These are phyloP conservation scores for Blastobotrys apis DNA, from an alignment of 1,139 yeast genomes.

Conservation along the genomic window DNA sequence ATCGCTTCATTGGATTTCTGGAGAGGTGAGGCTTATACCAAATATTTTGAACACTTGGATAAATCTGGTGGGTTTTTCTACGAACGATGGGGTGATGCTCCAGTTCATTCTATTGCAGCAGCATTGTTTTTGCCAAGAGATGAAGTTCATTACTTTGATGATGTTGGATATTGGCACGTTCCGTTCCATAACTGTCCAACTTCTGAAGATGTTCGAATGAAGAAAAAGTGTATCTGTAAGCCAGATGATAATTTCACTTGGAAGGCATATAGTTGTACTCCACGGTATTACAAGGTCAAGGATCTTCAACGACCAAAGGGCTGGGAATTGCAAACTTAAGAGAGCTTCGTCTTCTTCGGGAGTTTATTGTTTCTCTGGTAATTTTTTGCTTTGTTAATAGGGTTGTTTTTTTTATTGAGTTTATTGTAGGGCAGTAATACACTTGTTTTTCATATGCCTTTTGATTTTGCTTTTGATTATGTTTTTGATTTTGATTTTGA, in stretches of 20 bases:
- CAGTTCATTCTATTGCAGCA: slow-evolving; percentile 79
- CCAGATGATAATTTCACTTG: slow-evolving; percentile 73
- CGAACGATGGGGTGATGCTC: slow-evolving; percentile 97
- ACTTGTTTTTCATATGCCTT: too few relatives aligned
- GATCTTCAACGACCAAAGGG: slow-evolving; percentile 65
- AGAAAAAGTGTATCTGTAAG: slow-evolving; percentile 49
- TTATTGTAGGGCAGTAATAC: too few relatives aligned
- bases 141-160: slow-evolving; percentile 72
- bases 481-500: too few relatives aligned
- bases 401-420: too few relatives aligned
- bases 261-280: slow-evolving; percentile 81
- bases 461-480: too few relatives aligned
- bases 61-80: slow-evolving; percentile 82
- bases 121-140: slow-evolving; percentile 61
- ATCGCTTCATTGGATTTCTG: slow-evolving; percentile 74
- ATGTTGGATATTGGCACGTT: slow-evolving; percentile 77
- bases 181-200: slow-evolving; percentile 81
- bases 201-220: slow-evolving; percentile 35
- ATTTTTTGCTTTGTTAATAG: too few relatives aligned
- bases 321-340: slow-evolving; percentile 40
- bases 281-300: slow-evolving; percentile 61
- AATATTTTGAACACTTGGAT: slow-evolving; percentile 70
- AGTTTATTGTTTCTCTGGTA: too few relatives aligned
- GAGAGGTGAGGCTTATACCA: slow-evolving; percentile 61
- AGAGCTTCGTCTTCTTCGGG: too few relatives aligned